A percentile compares a stretch with the other conserved stretches of the same genome.
Conservation (phyloP, 768 basidiomycete genomes). For the Boletus reticulatus region DNA sequence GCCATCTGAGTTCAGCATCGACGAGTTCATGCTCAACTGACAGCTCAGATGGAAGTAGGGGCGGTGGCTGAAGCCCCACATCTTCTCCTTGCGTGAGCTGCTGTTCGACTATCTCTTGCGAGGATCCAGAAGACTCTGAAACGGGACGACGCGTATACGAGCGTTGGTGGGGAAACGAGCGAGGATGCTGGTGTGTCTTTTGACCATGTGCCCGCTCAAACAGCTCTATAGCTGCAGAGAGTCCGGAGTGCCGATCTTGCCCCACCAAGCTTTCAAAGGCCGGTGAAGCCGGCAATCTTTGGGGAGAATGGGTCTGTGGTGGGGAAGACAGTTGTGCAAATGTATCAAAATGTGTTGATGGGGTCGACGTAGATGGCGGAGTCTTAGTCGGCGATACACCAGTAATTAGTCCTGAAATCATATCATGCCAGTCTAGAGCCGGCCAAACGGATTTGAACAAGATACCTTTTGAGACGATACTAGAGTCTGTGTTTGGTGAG, state of each 20-base stretch:
- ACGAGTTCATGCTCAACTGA: slow-evolving; percentile 4
- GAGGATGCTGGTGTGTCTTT: background rate
- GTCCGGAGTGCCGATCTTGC: slow-evolving; percentile 3
- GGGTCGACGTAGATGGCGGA: background rate
- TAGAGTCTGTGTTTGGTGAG: slow-evolving; percentile 10
- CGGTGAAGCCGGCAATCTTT: slow-evolving; percentile 18
- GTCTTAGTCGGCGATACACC: background rate
- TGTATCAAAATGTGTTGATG: slow-evolving; percentile 3
- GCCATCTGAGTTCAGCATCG: slow-evolving; percentile 28
- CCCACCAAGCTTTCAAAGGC: slow-evolving; percentile 15
- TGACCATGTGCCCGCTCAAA: slow-evolving; percentile 16
- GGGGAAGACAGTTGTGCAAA: slow-evolving; percentile 26
- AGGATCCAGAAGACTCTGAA: slow-evolving; percentile 34
- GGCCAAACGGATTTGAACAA: background rate
- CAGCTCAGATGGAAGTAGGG: background rate
- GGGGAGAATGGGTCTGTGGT: slow-evolving; percentile 8
- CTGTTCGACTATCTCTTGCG: slow-evolving; percentile 44
- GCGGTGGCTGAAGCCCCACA: slow-evolving; percentile 10
- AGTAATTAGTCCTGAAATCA: slow-evolving; percentile 4
- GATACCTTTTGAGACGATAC: slow-evolving; percentile 19
- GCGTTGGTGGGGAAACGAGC: background rate
- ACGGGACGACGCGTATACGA: slow-evolving; percentile 6
- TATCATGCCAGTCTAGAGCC: background rate
- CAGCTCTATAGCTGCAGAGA: slow-evolving; percentile 16
- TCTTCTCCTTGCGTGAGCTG: slow-evolving; percentile 45